These are phyloP conservation scores for Starmerella bombi DNA, from an alignment of 805 yeast species.

Conservation along the genomic window DNA sequence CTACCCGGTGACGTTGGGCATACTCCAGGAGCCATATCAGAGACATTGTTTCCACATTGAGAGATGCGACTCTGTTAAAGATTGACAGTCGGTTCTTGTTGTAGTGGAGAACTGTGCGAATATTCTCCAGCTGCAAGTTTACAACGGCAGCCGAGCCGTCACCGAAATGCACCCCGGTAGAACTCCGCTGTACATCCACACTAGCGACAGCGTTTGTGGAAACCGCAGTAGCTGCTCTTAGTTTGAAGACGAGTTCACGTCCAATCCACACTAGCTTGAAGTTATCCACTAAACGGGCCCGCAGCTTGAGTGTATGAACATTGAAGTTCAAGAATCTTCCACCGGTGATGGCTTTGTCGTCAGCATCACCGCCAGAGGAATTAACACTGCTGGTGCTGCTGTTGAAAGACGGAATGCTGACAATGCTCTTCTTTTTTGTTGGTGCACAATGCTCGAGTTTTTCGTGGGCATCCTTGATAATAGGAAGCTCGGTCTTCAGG, in stretches of 20 bases:
- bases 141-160: constrained; percentile 13
- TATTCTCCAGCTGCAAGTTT: constrained; percentile 7
- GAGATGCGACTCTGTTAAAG: constrained; percentile 3
- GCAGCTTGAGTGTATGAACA: constrained; percentile 8
- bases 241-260: constrained; percentile 1
- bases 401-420: background rate
- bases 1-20: constrained; percentile 7
- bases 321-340: constrained; percentile 12
- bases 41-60: constrained; percentile 19
- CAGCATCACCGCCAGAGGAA: background rate
- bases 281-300: constrained; percentile 13
- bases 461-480: background rate
- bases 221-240: background rate
- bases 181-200: constrained; percentile 9
- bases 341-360: background rate
- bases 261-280: constrained; percentile 13
- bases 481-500: constrained; percentile 12
- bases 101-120: constrained; percentile 7
- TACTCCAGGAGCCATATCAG: constrained; percentile 18
- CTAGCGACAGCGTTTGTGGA: constrained; percentile 4
- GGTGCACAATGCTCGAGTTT: background rate
- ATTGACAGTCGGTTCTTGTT: constrained; percentile 9
- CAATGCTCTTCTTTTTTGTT: background rate
- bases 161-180: constrained; percentile 11
- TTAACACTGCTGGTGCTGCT: background rate